Conservation (phyloP, 192 early-diverging fungal species). For the Backusella circina region DNA sequence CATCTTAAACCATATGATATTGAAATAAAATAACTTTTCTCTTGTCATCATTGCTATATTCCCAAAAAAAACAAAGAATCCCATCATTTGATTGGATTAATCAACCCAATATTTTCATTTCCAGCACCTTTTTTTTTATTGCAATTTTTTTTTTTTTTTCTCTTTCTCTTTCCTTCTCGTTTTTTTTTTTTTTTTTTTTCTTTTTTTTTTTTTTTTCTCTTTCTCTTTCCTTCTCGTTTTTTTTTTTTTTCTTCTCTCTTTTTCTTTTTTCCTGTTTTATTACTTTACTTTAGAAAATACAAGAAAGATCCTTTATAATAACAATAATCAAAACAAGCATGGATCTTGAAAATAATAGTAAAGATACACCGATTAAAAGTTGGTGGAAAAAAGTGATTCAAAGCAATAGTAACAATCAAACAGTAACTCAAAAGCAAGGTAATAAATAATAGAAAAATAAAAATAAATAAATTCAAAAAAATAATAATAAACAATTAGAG, state of each 20-base stretch:
- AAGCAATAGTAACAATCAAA: neutral
- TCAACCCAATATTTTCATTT: neutral
- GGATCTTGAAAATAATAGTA: neutral
- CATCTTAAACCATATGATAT: no score
- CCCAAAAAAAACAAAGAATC: neutral
- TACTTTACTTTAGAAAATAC: neutral
- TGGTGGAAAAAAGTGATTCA: conserved; percentile 9
- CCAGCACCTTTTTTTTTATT: neutral
- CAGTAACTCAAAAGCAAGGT: conserved; percentile 3
- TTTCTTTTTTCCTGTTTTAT: neutral
- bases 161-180: neutral
- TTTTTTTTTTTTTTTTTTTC: neutral
- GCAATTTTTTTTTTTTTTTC: neutral
- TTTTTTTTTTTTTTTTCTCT: neutral
- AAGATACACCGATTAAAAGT: conserved; percentile 7
- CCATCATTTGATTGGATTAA: neutral
- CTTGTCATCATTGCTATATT: neutral
- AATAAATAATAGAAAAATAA: neutral
- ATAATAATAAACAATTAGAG: neutral
- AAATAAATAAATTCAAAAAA: neutral
- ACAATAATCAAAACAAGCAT: neutral
- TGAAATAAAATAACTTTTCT: no score
- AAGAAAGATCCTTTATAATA: neutral
- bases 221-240: neutral
- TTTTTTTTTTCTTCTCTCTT: neutral